These are phyloP conservation scores for Brasilioporus rufonigricans DNA, from an alignment of 768 basidiomycete species.

Conservation along the genomic window DNA sequence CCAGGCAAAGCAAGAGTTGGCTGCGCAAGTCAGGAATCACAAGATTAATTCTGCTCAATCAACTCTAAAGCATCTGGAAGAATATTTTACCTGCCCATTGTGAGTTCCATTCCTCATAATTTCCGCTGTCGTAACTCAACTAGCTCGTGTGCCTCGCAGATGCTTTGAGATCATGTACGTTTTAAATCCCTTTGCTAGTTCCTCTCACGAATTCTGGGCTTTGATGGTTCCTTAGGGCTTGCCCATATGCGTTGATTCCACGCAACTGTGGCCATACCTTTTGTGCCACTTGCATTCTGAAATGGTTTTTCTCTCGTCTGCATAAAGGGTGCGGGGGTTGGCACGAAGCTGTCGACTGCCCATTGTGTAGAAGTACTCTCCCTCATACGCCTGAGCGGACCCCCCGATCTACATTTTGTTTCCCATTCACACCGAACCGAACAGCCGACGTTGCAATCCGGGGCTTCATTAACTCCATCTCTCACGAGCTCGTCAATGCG, in stretches of 20 bases:
- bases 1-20: conserved; percentile 42
- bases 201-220: conserved; percentile 2
- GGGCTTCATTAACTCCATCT: conserved; percentile 51
- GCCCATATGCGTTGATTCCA: conserved; percentile 55
- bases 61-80: conserved; percentile 53
- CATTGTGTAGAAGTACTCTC: conserved; percentile 58
- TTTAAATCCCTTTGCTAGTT: not conserved
- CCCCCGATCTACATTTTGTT: conserved; percentile 49
- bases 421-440: conserved; percentile 65
- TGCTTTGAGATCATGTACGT: conserved; percentile 60
- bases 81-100: conserved; percentile 64
- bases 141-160: conserved; percentile 32
- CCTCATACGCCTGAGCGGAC: conserved; percentile 49
- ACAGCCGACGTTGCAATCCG: conserved; percentile 50
- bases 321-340: conserved; percentile 62
- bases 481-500: conserved; percentile 36
- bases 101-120: conserved; percentile 33
- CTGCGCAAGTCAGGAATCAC: conserved; percentile 39
- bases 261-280: conserved; percentile 65
- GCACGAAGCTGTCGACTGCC: conserved; percentile 68
- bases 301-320: conserved; percentile 67
- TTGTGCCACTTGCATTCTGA: conserved; percentile 63
- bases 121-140: conserved; percentile 10
- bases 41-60: conserved; percentile 33
- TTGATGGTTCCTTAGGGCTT: conserved; percentile 35